These are phyloP conservation scores for Phyllosticta paracitricarpa DNA, from an alignment of 2,329 filamentous ascomycete genomes.

Conservation along the genomic window DNA sequence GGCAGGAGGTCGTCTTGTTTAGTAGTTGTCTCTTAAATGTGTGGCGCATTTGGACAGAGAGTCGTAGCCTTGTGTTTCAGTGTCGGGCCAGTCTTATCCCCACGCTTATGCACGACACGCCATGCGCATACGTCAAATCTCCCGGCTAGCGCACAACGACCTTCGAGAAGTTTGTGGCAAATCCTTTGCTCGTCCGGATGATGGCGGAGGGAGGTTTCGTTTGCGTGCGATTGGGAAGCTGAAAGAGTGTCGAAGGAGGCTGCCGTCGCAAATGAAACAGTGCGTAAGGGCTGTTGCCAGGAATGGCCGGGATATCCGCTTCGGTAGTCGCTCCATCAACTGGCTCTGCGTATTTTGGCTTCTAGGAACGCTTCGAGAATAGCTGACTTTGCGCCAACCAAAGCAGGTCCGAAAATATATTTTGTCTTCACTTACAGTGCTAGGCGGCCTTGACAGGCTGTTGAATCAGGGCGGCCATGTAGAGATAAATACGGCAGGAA, in stretches of 20 bases:
- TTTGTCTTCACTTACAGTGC: background rate
- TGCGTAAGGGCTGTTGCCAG: background rate
- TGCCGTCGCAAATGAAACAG: background rate
- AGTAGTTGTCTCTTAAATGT: background rate
- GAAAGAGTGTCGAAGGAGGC: background rate
- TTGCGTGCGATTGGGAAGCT: background rate
- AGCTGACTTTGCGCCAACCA: background rate
- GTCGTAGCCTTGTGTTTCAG: background rate
- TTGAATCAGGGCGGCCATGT: background rate
- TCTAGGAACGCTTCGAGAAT: background rate
- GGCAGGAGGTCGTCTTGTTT: background rate
- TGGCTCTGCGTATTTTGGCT: background rate
- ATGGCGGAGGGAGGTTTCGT: background rate
- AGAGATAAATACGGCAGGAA: background rate
- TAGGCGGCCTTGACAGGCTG: background rate
- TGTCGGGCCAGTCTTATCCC: background rate
- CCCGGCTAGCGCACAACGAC: background rate
- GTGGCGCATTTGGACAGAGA: background rate
- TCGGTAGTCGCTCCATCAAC: background rate
- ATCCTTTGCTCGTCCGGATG: background rate
- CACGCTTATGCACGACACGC: background rate
- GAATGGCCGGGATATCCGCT: background rate
- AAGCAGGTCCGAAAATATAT: background rate
- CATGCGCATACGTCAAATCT: background rate
- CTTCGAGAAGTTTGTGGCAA: background rate